Conservation (phyloP, 2,329 filamentous ascomycete genomes). For the Akanthomyces lecanii region DNA sequence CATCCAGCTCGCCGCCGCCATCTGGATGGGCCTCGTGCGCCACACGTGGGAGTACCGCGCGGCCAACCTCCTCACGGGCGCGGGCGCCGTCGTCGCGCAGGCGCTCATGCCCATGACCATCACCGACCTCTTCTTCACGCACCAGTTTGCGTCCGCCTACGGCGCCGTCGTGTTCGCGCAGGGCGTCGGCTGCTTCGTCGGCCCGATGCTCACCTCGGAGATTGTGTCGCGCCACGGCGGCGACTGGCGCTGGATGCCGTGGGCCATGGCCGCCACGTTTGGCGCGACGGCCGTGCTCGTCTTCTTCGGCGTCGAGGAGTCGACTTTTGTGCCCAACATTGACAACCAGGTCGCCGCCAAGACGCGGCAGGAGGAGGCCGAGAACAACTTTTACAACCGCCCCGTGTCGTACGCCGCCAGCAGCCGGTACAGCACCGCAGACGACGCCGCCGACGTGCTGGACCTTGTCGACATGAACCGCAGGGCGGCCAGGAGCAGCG, state of each 20-base stretch:
- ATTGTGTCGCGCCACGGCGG: background rate
- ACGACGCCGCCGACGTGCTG: background rate
- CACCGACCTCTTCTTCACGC: slow-evolving; percentile 12
- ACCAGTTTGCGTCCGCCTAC: slow-evolving; percentile 5
- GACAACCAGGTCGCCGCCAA: slow-evolving; percentile 4
- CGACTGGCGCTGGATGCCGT: slow-evolving; percentile 2
- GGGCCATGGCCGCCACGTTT: background rate
- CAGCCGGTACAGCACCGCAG: background rate
- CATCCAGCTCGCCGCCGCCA: slow-evolving; percentile 2
- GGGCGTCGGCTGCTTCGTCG: background rate
- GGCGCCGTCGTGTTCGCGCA: slow-evolving; percentile 1
- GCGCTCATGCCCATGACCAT: slow-evolving; percentile 13
- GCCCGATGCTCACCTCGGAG: background rate
- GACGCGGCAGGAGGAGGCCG: background rate
- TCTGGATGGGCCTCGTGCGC: background rate
- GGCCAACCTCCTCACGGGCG: background rate
- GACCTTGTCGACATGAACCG: slow-evolving; percentile 1
- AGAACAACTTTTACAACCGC: background rate
- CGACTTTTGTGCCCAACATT: slow-evolving; percentile 9
- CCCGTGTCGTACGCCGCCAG: background rate
- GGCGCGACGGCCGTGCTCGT: background rate
- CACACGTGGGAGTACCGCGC: background rate
- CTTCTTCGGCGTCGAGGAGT: slow-evolving; percentile 1
- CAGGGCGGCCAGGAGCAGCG: background rate
- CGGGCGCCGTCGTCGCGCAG: slow-evolving; percentile 2